A percentile compares a stretch with the other conserved stretches of the same genome.
Conservation (phyloP, 2,329 filamentous ascomycete genomes). For the Aspergillus sp. region DNA sequence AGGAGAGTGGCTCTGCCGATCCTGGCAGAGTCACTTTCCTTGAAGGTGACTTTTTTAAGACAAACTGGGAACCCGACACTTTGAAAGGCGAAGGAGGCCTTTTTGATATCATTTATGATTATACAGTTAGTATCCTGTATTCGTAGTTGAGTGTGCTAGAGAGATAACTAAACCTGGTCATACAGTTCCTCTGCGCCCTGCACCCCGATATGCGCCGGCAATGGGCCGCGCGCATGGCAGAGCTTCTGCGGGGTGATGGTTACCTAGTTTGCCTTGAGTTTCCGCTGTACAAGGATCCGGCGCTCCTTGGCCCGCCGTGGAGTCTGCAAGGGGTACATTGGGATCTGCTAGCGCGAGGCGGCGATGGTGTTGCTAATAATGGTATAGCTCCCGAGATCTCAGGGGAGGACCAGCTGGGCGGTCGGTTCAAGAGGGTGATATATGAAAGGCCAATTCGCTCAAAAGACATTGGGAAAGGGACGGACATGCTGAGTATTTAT, state of each 20-base stretch:
- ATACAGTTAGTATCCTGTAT: constrained; percentile 50
- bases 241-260: constrained; percentile 52
- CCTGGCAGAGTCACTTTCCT: constrained; percentile 57
- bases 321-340: constrained; percentile 38
- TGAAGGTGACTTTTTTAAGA: constrained; percentile 49
- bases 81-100: background rate
- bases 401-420: too few relatives aligned
- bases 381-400: too few relatives aligned
- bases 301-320: constrained; percentile 41
- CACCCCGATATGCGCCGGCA: constrained; percentile 52
- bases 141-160: background rate
- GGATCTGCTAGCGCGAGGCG: constrained; percentile 31
- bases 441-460: too few relatives aligned
- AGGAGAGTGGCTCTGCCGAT: background rate
- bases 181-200: constrained; percentile 62
- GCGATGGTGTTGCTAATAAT: too few relatives aligned
- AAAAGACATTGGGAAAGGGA: too few relatives aligned
- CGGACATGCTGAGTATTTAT: too few relatives aligned
- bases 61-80: constrained; percentile 6
- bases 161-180: background rate
- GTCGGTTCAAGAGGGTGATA: background rate
- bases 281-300: constrained; percentile 39
- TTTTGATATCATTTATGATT: constrained; percentile 23
- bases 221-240: constrained; percentile 55
- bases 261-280: constrained; percentile 55